Base-by-base conservation (phyloP, 257 asterid genomes). In the Ocimum tenuiflorum region DNA sequence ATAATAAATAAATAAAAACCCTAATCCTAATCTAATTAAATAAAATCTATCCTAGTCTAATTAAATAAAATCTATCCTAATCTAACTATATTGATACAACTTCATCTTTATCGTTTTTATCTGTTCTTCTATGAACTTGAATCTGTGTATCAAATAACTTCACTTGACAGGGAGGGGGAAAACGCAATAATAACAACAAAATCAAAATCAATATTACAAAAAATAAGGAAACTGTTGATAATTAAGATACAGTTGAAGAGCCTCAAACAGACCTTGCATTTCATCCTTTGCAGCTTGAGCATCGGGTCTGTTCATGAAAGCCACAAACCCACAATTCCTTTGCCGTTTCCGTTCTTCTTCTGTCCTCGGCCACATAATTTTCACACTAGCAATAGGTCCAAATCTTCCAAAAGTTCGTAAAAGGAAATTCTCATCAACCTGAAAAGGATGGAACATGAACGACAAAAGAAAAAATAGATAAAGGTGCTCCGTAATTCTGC, bases 361-460 rank as follows among this genome's bases (percentile, higher is more conserved):
- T 14, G 98, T 91, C 80, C 98, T 85, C n/a, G 98, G 98, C 98
- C 98, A 91, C 98, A 91, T 91, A 73, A 91, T 91, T 68, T 91
- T 91, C 58, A 91, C 98, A 78, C 98, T 91, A 33, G 98, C 98
- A 65, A 91, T 85, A 53, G 98, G 98, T 46, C 98, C 98, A 81
- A 91, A 91, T 79, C 98, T 83, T 73, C 98, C 98, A 82, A 91
- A 91, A 51, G 98, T 91, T 20, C 96, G 88, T 63, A 91, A 78
- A 68, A 91, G 98, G 68, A 91, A 91, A 78, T 84, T 91, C 69
- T 91, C 98, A 75, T 91, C 98, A 15, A 91, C 98, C 98, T 91
- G 65, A 64, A 33, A 31, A 61, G 23, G 36, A 39, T n/a, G 3
- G 13, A 38, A 60, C 36, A 51, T 58, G 38, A 51, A 46, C 42